These are phyloP conservation scores for Pythium pectinolyticum DNA, from an alignment of 352 stramenopile species.

Conservation along the genomic window DNA sequence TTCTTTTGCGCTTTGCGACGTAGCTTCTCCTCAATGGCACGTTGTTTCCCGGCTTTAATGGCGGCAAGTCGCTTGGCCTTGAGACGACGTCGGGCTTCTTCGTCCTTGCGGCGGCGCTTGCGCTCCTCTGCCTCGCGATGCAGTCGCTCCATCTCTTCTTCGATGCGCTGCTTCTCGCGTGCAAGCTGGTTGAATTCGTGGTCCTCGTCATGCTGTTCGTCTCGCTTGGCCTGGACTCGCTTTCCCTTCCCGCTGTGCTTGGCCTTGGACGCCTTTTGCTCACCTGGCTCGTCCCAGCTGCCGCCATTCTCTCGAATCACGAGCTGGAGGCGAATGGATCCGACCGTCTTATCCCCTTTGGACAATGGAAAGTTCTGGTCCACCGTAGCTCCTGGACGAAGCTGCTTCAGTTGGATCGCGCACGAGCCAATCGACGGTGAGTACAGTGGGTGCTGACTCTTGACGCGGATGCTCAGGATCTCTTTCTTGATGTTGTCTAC, in stretches of 20 bases:
- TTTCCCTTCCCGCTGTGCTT: conserved; percentile 5
- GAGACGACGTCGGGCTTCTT: conserved; percentile 14
- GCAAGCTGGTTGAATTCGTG: conserved; percentile 24
- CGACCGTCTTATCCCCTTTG: conserved; percentile 40
- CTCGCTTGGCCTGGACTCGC: background rate
- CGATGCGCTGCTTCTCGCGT: conserved; percentile 18
- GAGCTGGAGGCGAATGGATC: conserved; percentile 59
- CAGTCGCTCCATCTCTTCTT: conserved; percentile 23
- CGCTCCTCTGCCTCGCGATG: conserved; percentile 20
- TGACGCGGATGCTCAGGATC: conserved; percentile 71
- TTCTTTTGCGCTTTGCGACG: conserved; percentile 10
- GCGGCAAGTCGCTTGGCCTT: conserved; percentile 12
- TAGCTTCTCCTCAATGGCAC: conserved; percentile 17
- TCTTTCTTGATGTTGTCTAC: conserved; percentile 46
- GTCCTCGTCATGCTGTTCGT: too few relatives aligned
- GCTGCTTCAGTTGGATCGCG: conserved; percentile 52
- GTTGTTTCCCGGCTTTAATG: conserved; percentile 6
- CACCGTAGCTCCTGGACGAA: conserved; percentile 40
- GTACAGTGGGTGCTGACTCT: conserved; percentile 68
- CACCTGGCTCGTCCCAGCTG: background rate
- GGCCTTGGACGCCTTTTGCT: conserved; percentile 7
- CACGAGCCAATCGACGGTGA: conserved; percentile 60
- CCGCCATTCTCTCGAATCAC: conserved; percentile 25
- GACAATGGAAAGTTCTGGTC: conserved; percentile 66
- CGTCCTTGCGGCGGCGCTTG: conserved; percentile 15